phyloP scores from a whole-genome alignment of 805 yeast genomes.

The Vanderwaltozyma verrucispora region DNA sequence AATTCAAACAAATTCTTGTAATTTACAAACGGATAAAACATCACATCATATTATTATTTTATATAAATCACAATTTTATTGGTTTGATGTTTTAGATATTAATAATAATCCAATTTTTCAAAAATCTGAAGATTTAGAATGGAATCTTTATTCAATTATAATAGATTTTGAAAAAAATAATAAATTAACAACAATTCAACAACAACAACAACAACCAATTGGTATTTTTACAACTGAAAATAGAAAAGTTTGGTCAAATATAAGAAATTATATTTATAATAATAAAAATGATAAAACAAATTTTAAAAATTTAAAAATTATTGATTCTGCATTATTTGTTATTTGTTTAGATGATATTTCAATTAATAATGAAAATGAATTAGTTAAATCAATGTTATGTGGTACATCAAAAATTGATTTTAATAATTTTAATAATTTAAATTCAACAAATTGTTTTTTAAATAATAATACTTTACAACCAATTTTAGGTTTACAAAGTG shows the following conservation, averaged over 20 bases:
- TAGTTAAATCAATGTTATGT: slow-evolving; percentile 79
- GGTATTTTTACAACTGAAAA: slow-evolving; percentile 89
- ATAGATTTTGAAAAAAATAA: slow-evolving; percentile 49
- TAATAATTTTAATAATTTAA: slow-evolving; percentile 2
- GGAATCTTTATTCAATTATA: slow-evolving; percentile 66
- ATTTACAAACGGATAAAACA: slow-evolving; percentile 67
- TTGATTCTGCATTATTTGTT: slow-evolving; percentile 75
- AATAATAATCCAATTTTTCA: slow-evolving; percentile 55
- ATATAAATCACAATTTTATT: slow-evolving; percentile 80
- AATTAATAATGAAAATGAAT: slow-evolving; percentile 43
- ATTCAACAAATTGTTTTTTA: too few relatives aligned
- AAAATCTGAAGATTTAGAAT: slow-evolving; percentile 61
- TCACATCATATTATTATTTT: slow-evolving; percentile 76
- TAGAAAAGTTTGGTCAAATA: slow-evolving; percentile 75
- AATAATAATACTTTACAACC: too few relatives aligned
- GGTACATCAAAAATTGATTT: slow-evolving; percentile 70
- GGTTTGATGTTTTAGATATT: slow-evolving; percentile 85
- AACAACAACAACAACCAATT: slow-evolving; percentile 37
- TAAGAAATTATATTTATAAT: slow-evolving; percentile 43
- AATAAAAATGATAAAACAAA: slow-evolving; percentile 41
- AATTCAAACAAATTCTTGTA: slow-evolving; percentile 36
- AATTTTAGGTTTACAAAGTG: slow-evolving; percentile 65
- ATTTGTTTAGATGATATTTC: slow-evolving; percentile 75
- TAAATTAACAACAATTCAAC: background rate
- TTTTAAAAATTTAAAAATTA: slow-evolving; percentile 57